Percentiles rank a stretch among this genome's conserved stretches.
Evolutionary conservation across 1,284 basidiomycete genomes (phyloP).

Genomic region (Marasmius sp.): DNA sequence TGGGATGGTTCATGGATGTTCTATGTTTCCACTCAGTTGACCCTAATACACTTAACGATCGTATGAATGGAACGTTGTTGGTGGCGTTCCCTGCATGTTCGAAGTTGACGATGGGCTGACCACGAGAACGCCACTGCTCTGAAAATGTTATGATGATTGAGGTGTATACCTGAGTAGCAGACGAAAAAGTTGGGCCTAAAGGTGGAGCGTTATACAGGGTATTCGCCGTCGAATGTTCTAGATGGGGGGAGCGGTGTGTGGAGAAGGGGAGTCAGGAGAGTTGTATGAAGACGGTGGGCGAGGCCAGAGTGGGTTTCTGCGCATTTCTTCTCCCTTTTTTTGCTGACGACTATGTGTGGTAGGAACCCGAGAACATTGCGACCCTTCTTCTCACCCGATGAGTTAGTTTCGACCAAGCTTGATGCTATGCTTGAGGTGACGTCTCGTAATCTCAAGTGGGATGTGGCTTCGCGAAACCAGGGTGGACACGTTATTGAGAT

Average conservation of each 20-base stretch:
- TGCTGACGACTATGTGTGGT: not conserved
- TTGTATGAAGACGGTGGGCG: slow-evolving; percentile 78
- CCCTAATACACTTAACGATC: too few relatives aligned
- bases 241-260: slow-evolving; percentile 62
- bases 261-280: slow-evolving; percentile 60
- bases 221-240: slow-evolving; percentile 61
- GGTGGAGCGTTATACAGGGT: slow-evolving; percentile 66
- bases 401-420: slow-evolving; percentile 88
- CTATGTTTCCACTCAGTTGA: too few relatives aligned
- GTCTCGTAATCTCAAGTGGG: slow-evolving; percentile 84
- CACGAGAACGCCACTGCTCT: too few relatives aligned
- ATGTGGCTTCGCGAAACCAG: too few relatives aligned
- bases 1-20: too few relatives aligned
- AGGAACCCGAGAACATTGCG: slow-evolving; percentile 79
- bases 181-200: slow-evolving; percentile 64
- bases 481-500: slow-evolving; percentile 86
- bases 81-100: too few relatives aligned
- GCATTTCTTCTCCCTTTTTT: not conserved
- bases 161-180: slow-evolving; percentile 51
- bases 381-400: slow-evolving; percentile 92
- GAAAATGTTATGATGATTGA: too few relatives aligned
- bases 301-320: slow-evolving; percentile 45
- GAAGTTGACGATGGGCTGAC: too few relatives aligned
- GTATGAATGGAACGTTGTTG: too few relatives aligned
- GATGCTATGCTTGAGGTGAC: slow-evolving; percentile 70